phyloP scores from a whole-genome alignment of 495 filamentous ascomycete genomes.

The Filosporella fistucella region DNA sequence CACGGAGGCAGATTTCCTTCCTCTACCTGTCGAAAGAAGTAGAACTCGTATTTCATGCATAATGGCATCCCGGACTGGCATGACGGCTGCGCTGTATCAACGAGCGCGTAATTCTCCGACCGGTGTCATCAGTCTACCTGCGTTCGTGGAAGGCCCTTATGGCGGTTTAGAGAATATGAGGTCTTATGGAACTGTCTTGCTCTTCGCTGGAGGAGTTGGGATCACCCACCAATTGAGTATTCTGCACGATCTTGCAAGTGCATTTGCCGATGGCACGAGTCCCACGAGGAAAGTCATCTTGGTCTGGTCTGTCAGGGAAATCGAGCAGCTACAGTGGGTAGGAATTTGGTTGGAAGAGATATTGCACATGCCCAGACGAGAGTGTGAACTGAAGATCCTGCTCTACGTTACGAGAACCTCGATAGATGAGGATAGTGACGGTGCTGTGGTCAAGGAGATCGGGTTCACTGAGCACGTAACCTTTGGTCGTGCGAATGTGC shows the following conservation, averaged over 20 bases:
- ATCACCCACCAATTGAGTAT: constrained; percentile 64
- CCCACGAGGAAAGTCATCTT: constrained; percentile 60
- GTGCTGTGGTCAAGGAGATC: constrained; percentile 34
- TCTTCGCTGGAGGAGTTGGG: constrained; percentile 64
- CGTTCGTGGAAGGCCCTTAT: constrained; percentile 62
- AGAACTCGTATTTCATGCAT: constrained; percentile 53
- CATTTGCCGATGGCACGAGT: constrained; percentile 43
- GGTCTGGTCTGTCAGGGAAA: constrained; percentile 63
- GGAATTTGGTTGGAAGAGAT: constrained; percentile 71
- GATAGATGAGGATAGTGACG: constrained; percentile 46
- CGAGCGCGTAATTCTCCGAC: neutral
- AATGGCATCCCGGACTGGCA: constrained; percentile 54
- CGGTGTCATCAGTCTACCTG: constrained; percentile 24
- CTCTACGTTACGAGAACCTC: constrained; percentile 67
- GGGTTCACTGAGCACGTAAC: constrained; percentile 65
- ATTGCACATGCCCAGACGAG: constrained; percentile 52
- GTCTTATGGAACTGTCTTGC: constrained; percentile 61
- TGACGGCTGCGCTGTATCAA: constrained; percentile 48
- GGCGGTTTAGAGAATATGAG: constrained; percentile 43
- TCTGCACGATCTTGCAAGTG: constrained; percentile 51
- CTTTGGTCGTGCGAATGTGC: constrained; percentile 49
- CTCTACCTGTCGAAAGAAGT: neutral
- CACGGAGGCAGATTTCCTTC: neutral
- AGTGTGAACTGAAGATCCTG: constrained; percentile 59
- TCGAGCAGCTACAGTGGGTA: constrained; percentile 69